Conservation (phyloP, 208 protist species). For the Leishmania aethiopica region DNA sequence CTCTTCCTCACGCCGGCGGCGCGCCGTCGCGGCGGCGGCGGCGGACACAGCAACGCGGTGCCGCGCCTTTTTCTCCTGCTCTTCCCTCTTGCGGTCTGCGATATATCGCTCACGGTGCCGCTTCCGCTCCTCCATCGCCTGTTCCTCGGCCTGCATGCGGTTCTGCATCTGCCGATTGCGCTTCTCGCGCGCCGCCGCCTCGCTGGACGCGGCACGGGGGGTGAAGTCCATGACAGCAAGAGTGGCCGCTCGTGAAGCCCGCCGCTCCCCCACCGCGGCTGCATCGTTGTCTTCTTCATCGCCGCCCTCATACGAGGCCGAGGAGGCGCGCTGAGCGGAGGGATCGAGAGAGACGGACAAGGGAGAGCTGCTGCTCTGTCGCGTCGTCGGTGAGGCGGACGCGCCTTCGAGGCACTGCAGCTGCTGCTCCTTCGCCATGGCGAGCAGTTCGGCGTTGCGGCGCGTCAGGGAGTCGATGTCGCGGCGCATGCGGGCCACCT, state of each 20-base stretch:
- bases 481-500: conserved; percentile 71
- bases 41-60: conserved; percentile 7
- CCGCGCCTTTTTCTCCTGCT: conserved; percentile 22
- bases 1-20: conserved; percentile 27
- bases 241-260: background rate
- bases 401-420: conserved; percentile 40
- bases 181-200: conserved; percentile 32
- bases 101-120: conserved; percentile 34
- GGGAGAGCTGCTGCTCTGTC: conserved; percentile 3
- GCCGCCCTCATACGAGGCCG: background rate
- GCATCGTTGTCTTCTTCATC: background rate
- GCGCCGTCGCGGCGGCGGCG: conserved; percentile 7
- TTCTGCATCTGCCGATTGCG: conserved; percentile 48
- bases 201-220: conserved; percentile 26
- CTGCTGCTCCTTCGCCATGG: conserved; percentile 81
- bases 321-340: background rate
- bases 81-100: conserved; percentile 17
- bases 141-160: conserved; percentile 47
- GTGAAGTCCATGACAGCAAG: conserved; percentile 53
- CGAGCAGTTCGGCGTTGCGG: conserved; percentile 81
- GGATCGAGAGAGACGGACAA: conserved; percentile 9
- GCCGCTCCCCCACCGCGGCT: background rate
- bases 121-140: conserved; percentile 36
- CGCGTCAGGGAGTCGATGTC: conserved; percentile 85
- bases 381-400: background rate